Conservation (phyloP, 805 yeast species). For the Candida tammaniensis region DNA sequence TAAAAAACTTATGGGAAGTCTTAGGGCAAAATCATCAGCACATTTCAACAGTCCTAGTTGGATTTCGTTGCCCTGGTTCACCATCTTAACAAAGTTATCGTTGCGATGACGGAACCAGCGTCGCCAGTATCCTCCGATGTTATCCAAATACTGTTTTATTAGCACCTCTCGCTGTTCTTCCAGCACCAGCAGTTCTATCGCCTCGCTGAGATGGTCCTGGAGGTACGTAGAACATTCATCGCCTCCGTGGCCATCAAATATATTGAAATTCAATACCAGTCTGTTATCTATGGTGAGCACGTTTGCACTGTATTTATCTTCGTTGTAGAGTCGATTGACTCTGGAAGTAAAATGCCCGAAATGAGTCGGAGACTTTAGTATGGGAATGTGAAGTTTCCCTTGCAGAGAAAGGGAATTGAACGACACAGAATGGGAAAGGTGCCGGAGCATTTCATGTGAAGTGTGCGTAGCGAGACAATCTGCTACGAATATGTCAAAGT, state of each 20-base stretch:
- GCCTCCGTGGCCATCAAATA: slow-evolving; percentile 97
- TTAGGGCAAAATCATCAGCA: slow-evolving; percentile 54
- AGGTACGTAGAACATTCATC: slow-evolving; percentile 66
- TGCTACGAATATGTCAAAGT: no score
- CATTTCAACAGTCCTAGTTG: slow-evolving; percentile 11
- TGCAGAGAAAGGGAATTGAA: not conserved
- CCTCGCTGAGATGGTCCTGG: slow-evolving; percentile 46
- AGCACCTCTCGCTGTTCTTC: slow-evolving; percentile 38
- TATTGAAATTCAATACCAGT: slow-evolving; percentile 57
- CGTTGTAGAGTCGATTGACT: slow-evolving; percentile 74
- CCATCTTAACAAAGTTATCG: slow-evolving; percentile 27
- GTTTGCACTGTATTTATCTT: slow-evolving; percentile 72
- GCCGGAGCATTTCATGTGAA: slow-evolving; percentile 2
- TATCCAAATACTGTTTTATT: slow-evolving; percentile 50
- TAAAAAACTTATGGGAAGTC: slow-evolving; percentile 64
- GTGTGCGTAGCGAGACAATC: no score
- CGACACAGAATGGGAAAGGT: not conserved
- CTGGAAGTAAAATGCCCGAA: slow-evolving; percentile 80
- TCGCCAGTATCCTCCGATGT: slow-evolving; percentile 84
- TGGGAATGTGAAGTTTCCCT: slow-evolving; percentile 48
- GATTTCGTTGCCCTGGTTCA: slow-evolving; percentile 17
- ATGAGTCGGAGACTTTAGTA: slow-evolving; percentile 64
- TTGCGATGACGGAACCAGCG: slow-evolving; percentile 57
- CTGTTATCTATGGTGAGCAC: slow-evolving; percentile 40
- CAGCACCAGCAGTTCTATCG: slow-evolving; percentile 46